Evolutionary conservation across 1,284 basidiomycete species (phyloP).

Genomic region (Cerioporus squamosus): DNA sequence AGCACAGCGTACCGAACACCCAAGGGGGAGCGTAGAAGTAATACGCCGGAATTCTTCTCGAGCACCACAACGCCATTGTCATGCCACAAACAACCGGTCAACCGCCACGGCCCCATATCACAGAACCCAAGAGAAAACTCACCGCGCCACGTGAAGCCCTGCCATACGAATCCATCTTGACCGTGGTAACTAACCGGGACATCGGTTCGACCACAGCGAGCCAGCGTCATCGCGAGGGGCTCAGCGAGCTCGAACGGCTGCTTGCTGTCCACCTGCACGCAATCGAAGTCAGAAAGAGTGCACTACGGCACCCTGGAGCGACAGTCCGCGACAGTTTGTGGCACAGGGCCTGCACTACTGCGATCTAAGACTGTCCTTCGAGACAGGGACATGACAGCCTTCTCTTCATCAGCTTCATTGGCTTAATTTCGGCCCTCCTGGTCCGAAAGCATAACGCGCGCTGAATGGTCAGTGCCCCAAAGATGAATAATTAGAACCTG

Average conservation of each 20-base stretch:
- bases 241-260: background rate
- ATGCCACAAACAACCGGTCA: conserved; percentile 4
- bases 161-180: background rate
- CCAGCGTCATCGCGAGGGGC: conserved; percentile 6
- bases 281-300: background rate
- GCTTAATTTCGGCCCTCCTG: conserved; percentile 6
- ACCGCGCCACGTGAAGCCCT: conserved; percentile 1
- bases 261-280: background rate
- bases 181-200: background rate
- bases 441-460: background rate
- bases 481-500: background rate
- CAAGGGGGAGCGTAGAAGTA: background rate
- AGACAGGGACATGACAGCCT: background rate
- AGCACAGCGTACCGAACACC: too few species aligned
- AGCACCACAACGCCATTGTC: conserved; percentile 1
- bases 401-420: too few species aligned
- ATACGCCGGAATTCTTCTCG: background rate
- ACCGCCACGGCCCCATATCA: conserved; percentile 1
- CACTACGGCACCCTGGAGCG: conserved; percentile 11
- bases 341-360: conserved; percentile 1
- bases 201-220: background rate
- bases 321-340: conserved; percentile 7
- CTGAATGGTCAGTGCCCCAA: conserved; percentile 2
- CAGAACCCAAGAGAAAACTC: conserved; percentile 8
- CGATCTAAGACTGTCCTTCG: background rate